Evolutionary conservation across 2,329 filamentous ascomycete genomes (phyloP), one percentile per base, ranked within the genome.

Genomic region (Fusarium irregulare): DNA sequence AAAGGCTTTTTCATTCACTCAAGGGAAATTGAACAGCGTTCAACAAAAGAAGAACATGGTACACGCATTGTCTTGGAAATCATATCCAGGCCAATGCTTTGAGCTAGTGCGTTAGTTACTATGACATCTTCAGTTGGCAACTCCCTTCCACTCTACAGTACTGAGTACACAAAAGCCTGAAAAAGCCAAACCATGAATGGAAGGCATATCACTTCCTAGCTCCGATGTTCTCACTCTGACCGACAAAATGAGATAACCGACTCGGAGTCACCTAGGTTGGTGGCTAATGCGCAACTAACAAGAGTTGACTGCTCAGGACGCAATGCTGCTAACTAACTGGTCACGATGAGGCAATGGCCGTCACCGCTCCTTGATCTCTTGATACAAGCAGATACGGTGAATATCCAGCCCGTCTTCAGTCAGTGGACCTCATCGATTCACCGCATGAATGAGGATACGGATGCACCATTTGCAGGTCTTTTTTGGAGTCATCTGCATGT

Each of bases 351-450:
- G 54, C 46, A 41, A 53, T 53, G 42, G 14, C n/a, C 46, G 68
- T 71, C 68, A 70, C 68, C 68, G 68, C 68, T 56, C 67, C 62
- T 70, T 70, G 41, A 25, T 56, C 41, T 62, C 45, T 59, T 66
- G 27, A 28, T 23, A 46, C 28, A 25, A 37, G 46, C 41, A 47
- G 23, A 56, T 40, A 57, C 53, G 56, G 67, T 70, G 49, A 71
- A 68, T 53, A 16, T 70, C 21, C 48, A 51, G 27, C 20, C 6
- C 41, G 49, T 41, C 23, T 41, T 64, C 46, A 9, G 23, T n/a
- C 34, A 12, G 57, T 70, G 62, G 66, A 54, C 32, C 57, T 51
- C 34, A 27, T 21, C 40, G n/a, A 49, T 50, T 45, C 47, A 56
- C 50, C 48, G 41, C 47, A 56, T 42, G n/a, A 51, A 63, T 34